A percentile compares a stretch with the other conserved stretches of the same genome.
These are phyloP conservation scores for Clarireedia sp. DNA, from an alignment of 2,329 filamentous ascomycete species.

Conservation along the genomic window DNA sequence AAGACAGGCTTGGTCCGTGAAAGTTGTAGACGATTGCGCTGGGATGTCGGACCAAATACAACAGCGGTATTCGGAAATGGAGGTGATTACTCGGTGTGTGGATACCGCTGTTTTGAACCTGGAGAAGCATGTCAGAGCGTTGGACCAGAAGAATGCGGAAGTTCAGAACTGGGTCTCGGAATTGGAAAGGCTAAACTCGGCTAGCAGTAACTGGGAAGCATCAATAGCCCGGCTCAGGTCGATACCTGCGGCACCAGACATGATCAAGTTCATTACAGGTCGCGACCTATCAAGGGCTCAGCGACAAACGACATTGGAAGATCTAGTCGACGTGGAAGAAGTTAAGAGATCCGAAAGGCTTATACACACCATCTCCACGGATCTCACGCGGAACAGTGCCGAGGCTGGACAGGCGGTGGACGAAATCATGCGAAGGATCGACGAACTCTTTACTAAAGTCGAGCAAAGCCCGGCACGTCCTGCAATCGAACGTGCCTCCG, in stretches of 20 bases:
- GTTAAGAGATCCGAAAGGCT: slow-evolving; percentile 64
- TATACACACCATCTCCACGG: slow-evolving; percentile 48
- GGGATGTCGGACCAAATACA: slow-evolving; percentile 54
- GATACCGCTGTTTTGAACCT: slow-evolving; percentile 82
- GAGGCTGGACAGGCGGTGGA: slow-evolving; percentile 54
- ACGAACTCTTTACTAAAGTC: slow-evolving; percentile 54
- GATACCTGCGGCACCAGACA: slow-evolving; percentile 56
- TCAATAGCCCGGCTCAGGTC: slow-evolving; percentile 57
- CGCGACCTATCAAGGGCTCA: slow-evolving; percentile 36
- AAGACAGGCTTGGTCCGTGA: slow-evolving; percentile 71
- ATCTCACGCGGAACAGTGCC: slow-evolving; percentile 51
- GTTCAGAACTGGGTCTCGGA: slow-evolving; percentile 63
- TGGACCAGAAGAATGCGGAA: slow-evolving; percentile 65
- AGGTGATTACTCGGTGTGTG: slow-evolving; percentile 70
- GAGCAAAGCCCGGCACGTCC: slow-evolving; percentile 50
- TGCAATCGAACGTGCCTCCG: slow-evolving; percentile 49
- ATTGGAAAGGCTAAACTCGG: slow-evolving; percentile 59
- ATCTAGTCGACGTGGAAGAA: slow-evolving; percentile 68
- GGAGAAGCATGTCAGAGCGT: slow-evolving; percentile 61
- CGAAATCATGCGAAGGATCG: slow-evolving; percentile 53
- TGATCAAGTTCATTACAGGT: slow-evolving; percentile 59
- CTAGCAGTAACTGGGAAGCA: slow-evolving; percentile 59
- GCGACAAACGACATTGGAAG: slow-evolving; percentile 54
- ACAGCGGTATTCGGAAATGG: slow-evolving; percentile 63
- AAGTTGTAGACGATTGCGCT: slow-evolving; percentile 60